Evolutionary conservation across 306 rosid genomes (phyloP).

Genomic region (Heteromeles arbutifolia): DNA sequence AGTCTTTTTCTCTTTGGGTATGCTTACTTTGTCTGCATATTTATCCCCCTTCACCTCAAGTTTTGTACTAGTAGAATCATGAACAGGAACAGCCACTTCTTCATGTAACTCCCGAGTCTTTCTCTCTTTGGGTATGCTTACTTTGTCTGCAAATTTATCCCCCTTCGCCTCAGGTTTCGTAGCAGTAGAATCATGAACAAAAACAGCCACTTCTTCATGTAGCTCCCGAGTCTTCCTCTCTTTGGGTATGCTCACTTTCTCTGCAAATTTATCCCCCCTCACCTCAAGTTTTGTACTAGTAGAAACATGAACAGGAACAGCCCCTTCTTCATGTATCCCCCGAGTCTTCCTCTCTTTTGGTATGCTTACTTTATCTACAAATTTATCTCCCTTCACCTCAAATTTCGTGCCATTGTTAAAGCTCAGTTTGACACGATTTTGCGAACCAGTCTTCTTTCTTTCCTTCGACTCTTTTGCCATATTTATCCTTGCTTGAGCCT

Average conservation of each 20-base stretch:
- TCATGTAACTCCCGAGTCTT: slow-evolving; percentile 28
- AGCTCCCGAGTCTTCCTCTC: slow-evolving; percentile 33
- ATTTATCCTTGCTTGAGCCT: slow-evolving; percentile 68
- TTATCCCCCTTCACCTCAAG: not conserved
- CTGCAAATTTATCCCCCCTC: not conserved
- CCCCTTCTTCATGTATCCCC: slow-evolving; percentile 32
- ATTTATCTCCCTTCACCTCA: slow-evolving; percentile 26
- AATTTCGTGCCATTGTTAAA: slow-evolving; percentile 33
- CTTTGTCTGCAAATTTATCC: not conserved
- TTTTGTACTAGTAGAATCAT: slow-evolving; percentile 11
- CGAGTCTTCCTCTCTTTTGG: slow-evolving; percentile 31
- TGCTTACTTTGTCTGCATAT: slow-evolving; percentile 17
- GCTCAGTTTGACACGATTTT: slow-evolving; percentile 39
- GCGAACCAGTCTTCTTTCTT: slow-evolving; percentile 63
- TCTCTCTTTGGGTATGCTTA: slow-evolving; percentile 32
- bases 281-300: not conserved
- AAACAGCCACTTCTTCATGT: slow-evolving; percentile 24
- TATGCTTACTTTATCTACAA: slow-evolving; percentile 19
- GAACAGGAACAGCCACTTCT: slow-evolving; percentile 24
- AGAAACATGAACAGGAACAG: slow-evolving; percentile 10
- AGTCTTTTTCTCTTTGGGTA: slow-evolving; percentile 32
- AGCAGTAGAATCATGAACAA: not conserved
- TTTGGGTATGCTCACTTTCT: slow-evolving; percentile 25
- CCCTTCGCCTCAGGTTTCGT: not conserved
- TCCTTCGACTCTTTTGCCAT: slow-evolving; percentile 67